These are phyloP conservation scores for Dalbergia oliveri DNA, from an alignment of 306 rosid genomes.

Conservation along the genomic window DNA sequence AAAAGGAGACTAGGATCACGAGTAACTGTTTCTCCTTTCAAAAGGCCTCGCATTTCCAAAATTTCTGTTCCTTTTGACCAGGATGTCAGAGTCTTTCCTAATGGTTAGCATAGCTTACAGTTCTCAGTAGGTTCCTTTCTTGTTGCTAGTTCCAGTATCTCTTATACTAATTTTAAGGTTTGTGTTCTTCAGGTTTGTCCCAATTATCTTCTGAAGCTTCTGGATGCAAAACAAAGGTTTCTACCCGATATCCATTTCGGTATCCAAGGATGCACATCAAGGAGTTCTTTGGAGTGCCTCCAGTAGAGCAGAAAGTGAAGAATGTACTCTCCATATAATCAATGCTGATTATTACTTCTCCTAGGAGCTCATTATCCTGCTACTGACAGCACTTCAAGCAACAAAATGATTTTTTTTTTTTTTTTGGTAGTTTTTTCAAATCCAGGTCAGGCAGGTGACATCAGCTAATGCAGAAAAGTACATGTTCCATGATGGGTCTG, in stretches of 20 bases:
- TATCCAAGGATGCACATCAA: conserved; percentile 64
- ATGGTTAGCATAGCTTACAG: conserved; percentile 55
- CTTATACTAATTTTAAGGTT: conserved; percentile 44
- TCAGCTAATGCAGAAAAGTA: conserved; percentile 70
- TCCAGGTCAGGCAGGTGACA: conserved; percentile 59
- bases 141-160: conserved; percentile 33
- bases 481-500: conserved; percentile 60
- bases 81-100: conserved; percentile 49
- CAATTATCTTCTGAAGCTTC: conserved; percentile 56
- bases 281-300: conserved; percentile 66
- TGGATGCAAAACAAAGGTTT: conserved; percentile 68
- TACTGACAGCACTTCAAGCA: conserved; percentile 46
- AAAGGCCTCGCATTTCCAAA: conserved; percentile 77
- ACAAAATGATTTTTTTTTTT: conserved; percentile 36
- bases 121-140: background rate
- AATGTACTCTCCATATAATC: conserved; percentile 41
- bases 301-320: conserved; percentile 58
- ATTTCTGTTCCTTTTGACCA: conserved; percentile 58
- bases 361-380: conserved; percentile 36
- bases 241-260: conserved; percentile 69
- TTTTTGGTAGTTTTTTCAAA: conserved; percentile 51
- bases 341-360: conserved; percentile 38
- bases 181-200: conserved; percentile 65
- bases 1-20: conserved; percentile 71
- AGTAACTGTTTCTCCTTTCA: conserved; percentile 73